Percentiles rank a stretch among this genome's conserved stretches.
These are phyloP conservation scores for Lipomyces anomalus DNA, from an alignment of 805 yeast species.

Conservation along the genomic window DNA sequence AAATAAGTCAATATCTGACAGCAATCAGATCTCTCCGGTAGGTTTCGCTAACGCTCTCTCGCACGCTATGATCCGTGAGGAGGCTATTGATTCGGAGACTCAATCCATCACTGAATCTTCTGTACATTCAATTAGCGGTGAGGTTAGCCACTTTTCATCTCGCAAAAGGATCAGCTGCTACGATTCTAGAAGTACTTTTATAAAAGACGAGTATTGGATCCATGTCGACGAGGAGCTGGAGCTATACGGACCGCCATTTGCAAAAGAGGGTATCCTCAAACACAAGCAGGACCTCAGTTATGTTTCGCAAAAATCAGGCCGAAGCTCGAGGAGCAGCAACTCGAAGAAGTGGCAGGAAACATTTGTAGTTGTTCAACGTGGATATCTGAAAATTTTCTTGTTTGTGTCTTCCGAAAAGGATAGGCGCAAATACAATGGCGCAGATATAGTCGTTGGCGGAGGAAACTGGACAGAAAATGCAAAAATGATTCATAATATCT, in stretches of 20 bases:
- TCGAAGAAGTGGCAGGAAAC: constrained; percentile 41
- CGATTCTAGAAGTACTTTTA: not conserved
- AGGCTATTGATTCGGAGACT: not conserved
- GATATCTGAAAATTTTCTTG: constrained; percentile 54
- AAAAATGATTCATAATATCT: constrained; percentile 47
- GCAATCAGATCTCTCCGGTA: constrained; percentile 15
- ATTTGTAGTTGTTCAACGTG: constrained; percentile 64
- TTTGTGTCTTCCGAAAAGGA: constrained; percentile 33
- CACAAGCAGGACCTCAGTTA: constrained; percentile 29
- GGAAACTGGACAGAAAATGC: constrained; percentile 69
- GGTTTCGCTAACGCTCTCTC: constrained; percentile 32
- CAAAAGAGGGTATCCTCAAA: constrained; percentile 63
- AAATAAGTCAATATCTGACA: not conserved
- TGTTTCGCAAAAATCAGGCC: constrained; percentile 23
- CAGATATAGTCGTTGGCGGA: constrained; percentile 41
- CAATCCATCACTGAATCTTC: constrained; percentile 22
- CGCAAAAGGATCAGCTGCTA: not conserved
- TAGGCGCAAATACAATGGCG: constrained; percentile 16
- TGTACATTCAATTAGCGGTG: not conserved
- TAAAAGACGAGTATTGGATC: constrained; percentile 13
- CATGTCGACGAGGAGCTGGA: constrained; percentile 53
- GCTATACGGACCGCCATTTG: constrained; percentile 69
- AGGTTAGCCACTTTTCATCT: not conserved
- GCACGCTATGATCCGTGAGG: constrained; percentile 29
- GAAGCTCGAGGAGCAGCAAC: constrained; percentile 15